Conservation (phyloP, 257 asterid species). For the Marsdenia floribunda region DNA sequence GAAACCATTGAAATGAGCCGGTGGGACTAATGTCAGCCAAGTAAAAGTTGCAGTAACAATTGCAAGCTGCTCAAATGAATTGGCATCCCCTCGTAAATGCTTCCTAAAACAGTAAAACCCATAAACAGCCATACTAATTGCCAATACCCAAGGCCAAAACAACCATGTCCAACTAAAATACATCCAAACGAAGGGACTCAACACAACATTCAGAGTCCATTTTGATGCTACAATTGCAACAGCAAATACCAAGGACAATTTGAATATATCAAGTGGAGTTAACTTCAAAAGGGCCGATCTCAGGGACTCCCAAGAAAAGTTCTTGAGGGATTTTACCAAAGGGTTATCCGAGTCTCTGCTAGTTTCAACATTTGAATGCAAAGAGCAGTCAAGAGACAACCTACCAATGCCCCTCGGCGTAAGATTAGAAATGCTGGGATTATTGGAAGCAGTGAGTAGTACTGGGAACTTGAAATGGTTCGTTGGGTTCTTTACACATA, state of each 20-base stretch:
- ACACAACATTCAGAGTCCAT: conserved; percentile 41
- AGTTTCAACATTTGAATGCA: conserved; percentile 25
- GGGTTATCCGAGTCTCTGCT: conserved; percentile 25
- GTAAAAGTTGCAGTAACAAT: conserved; percentile 75
- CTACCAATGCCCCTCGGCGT: background rate
- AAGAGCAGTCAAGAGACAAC: conserved; percentile 32
- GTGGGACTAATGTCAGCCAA: conserved; percentile 88
- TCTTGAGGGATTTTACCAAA: conserved; percentile 18
- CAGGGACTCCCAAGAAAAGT: conserved; percentile 40
- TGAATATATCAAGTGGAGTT: conserved; percentile 57
- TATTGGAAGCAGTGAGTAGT: background rate
- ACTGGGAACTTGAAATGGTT: conserved; percentile 17
- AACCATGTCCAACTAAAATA: conserved; percentile 91
- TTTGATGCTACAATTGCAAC: conserved; percentile 56
- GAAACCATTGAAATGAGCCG: conserved; percentile 93
- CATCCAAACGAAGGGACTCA: conserved; percentile 88
- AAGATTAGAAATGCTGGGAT: background rate
- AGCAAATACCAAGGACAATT: conserved; percentile 51
- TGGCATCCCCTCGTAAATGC: conserved; percentile 61
- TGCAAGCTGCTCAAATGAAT: conserved; percentile 50
- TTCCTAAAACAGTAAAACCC: conserved; percentile 53
- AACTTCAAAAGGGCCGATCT: conserved; percentile 43
- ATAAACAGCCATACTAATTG: conserved; percentile 44
- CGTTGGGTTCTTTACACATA: conserved; percentile 17
- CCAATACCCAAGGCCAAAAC: conserved; percentile 92